Percentiles rank a stretch among this genome's conserved stretches.
phyloP scores from a whole-genome alignment of 805 yeast species.

The Candida ponderosae region DNA sequence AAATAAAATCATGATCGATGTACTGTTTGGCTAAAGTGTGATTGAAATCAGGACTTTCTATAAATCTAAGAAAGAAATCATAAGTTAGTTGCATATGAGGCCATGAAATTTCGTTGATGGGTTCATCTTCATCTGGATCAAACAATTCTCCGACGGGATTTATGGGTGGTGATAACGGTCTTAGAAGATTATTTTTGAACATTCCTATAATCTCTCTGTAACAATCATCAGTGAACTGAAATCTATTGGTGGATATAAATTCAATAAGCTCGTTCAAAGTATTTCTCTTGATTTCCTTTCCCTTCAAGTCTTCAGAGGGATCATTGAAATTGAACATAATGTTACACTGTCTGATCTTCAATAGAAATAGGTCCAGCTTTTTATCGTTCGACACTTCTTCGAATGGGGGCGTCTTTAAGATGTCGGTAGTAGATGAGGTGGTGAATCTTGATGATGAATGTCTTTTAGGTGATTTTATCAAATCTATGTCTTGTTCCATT shows the following conservation, averaged over 20 bases:
- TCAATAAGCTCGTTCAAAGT: slow-evolving; percentile 87
- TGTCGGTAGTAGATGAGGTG: slow-evolving; percentile 58
- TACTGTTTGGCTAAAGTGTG: slow-evolving; percentile 89
- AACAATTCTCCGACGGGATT: slow-evolving; percentile 93
- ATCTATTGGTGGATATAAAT: slow-evolving; percentile 74
- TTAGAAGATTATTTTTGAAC: slow-evolving; percentile 83
- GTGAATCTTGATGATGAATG: slow-evolving; percentile 91
- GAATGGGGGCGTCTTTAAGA: slow-evolving; percentile 73
- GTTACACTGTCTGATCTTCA: slow-evolving; percentile 91
- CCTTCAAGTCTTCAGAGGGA: slow-evolving; percentile 84
- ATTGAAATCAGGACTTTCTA: slow-evolving; percentile 91
- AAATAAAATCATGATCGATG: slow-evolving; percentile 85
- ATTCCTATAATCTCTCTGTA: slow-evolving; percentile 80
- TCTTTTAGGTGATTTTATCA: slow-evolving; percentile 79
- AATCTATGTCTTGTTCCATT: slow-evolving; percentile 67
- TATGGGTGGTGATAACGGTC: slow-evolving; percentile 98
- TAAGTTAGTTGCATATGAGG: slow-evolving; percentile 97
- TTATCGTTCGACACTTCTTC: slow-evolving; percentile 84
- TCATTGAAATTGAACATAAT: slow-evolving; percentile 91
- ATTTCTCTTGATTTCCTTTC: slow-evolving; percentile 84
- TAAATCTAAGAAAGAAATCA: slow-evolving; percentile 86
- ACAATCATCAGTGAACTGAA: slow-evolving; percentile 85
- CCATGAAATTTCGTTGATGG: slow-evolving; percentile 94
- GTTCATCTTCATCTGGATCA: slow-evolving; percentile 99
- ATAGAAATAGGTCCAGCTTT: slow-evolving; percentile 69